Conservation (phyloP, 495 filamentous ascomycete genomes). For the Penicillium turbatum region DNA sequence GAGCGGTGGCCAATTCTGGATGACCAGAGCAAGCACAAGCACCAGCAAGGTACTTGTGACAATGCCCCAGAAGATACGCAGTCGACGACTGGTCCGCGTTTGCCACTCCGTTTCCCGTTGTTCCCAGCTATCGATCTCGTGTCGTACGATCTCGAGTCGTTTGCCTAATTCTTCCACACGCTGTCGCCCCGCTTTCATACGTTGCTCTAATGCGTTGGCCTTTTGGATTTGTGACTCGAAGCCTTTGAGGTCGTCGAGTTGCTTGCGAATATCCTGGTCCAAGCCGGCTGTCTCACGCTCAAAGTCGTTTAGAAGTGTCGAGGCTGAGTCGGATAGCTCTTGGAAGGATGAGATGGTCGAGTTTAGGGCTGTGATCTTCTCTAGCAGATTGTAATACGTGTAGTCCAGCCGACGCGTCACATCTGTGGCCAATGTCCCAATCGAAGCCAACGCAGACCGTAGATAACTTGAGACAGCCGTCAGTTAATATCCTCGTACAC, state of each 20-base stretch:
- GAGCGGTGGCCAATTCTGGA: conserved; percentile 28
- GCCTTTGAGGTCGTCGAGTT: conserved; percentile 60
- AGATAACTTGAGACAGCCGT: conserved; percentile 28
- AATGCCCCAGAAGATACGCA: conserved; percentile 59
- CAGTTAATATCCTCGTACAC: neutral
- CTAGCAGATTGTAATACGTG: conserved; percentile 78
- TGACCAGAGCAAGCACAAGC: conserved; percentile 42
- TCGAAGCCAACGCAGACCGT: conserved; percentile 33
- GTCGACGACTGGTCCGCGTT: conserved; percentile 57
- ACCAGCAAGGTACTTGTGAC: conserved; percentile 35
- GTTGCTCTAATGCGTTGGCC: conserved; percentile 60
- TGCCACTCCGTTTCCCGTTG: conserved; percentile 68
- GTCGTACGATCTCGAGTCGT: conserved; percentile 60
- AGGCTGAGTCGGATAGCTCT: conserved; percentile 60
- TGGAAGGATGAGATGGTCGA: conserved; percentile 64
- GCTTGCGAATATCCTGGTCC: conserved; percentile 56
- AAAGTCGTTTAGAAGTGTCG: conserved; percentile 59
- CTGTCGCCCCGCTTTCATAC: conserved; percentile 59
- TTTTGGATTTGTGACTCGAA: conserved; percentile 68
- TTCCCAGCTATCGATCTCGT: conserved; percentile 68
- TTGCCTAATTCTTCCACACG: conserved; percentile 61
- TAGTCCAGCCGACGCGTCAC: conserved; percentile 75
- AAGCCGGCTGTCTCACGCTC: conserved; percentile 55
- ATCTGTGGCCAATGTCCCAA: conserved; percentile 44
- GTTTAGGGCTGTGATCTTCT: conserved; percentile 67